A percentile compares a stretch with the other conserved stretches of the same genome.
phyloP scores from a whole-genome alignment of 331 rosid species.

The Malus hybrid region DNA sequence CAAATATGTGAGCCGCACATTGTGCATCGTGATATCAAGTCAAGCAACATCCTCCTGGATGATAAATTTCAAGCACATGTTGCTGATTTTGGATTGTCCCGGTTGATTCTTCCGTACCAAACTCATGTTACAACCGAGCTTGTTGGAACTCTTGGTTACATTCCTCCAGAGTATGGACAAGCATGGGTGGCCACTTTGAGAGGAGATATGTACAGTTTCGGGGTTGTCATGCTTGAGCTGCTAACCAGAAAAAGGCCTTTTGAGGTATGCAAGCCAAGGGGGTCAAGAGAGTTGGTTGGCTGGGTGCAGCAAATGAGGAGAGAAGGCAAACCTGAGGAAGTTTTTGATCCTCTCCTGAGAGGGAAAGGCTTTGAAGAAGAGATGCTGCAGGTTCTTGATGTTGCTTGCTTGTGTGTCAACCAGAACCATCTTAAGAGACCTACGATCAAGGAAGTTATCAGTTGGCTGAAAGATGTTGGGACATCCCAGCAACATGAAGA shows the following conservation, averaged over 20 bases:
- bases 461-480: constrained; percentile 66
- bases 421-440: constrained; percentile 84
- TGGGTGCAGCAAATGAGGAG: constrained; percentile 70
- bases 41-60: constrained; percentile 79
- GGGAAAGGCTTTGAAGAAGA: constrained; percentile 74
- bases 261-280: constrained; percentile 64
- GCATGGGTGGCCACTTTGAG: constrained; percentile 89
- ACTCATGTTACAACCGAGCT: constrained; percentile 92
- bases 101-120: constrained; percentile 69
- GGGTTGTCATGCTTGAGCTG: constrained; percentile 79
- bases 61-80: constrained; percentile 70
- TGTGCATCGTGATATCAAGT: constrained; percentile 82
- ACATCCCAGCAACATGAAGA: constrained; percentile 31
- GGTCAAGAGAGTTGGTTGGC: constrained; percentile 56
- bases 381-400: constrained; percentile 77
- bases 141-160: constrained; percentile 84
- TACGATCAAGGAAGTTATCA: constrained; percentile 73
- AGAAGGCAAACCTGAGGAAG: constrained; percentile 66
- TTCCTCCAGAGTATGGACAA: constrained; percentile 86
- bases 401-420: constrained; percentile 87
- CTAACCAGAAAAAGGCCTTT: constrained; percentile 75
- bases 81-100: constrained; percentile 77
- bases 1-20: constrained; percentile 76
- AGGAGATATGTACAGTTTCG: constrained; percentile 85
- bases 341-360: constrained; percentile 58